These are phyloP conservation scores for Blastocystis sp. DNA, from an alignment of 352 stramenopile species.

Conservation along the genomic window DNA sequence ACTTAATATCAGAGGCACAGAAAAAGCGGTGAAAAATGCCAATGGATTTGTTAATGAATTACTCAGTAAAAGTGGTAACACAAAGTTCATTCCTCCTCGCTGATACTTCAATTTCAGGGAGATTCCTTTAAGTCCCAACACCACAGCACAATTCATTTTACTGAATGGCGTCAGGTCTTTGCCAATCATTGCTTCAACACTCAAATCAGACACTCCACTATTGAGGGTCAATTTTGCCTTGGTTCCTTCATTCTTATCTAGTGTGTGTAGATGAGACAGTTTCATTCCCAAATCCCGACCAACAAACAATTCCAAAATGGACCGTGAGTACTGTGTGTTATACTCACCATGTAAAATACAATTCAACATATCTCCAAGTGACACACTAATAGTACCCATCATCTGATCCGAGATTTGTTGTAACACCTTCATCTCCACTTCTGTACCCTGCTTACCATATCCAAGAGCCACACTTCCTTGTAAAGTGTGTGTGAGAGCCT, in stretches of 20 bases:
- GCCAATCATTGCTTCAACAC: neutral
- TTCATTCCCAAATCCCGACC: neutral
- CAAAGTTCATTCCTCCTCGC: conserved; percentile 16
- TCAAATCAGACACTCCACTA: neutral
- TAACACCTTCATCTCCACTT: neutral
- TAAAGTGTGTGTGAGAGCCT: neutral
- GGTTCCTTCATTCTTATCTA: neutral
- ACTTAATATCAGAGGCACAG: neutral
- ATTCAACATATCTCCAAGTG: neutral
- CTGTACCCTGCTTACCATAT: neutral
- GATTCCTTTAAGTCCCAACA: neutral
- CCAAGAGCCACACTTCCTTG: neutral
- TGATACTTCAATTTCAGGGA: conserved; percentile 12
- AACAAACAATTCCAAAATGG: neutral
- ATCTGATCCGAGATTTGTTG: neutral
- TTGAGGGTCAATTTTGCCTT: neutral
- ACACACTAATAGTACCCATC: neutral
- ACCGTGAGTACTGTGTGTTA: neutral
- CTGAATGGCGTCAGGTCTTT: conserved; percentile 12
- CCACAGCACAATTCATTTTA: neutral
- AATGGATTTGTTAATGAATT: neutral
- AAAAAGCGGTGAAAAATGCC: neutral
- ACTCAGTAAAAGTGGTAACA: neutral
- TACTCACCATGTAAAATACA: neutral
- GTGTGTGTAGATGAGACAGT: neutral